phyloP scores from a whole-genome alignment of 2,329 filamentous ascomycete species.

The Penicillium sp. region DNA sequence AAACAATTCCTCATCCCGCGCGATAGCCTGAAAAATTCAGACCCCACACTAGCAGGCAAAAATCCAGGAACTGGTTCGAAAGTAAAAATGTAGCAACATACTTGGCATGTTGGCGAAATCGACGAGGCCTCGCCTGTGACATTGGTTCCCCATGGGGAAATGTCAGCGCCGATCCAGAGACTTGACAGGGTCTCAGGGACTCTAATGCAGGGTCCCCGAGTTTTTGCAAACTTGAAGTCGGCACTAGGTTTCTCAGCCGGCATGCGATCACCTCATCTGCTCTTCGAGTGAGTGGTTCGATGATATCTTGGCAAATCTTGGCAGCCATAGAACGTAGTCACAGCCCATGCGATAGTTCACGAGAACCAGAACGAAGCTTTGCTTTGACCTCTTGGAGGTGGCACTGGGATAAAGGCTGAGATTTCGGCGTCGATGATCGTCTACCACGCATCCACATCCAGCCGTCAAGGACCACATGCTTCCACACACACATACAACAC shows the following conservation, averaged over 20 bases:
- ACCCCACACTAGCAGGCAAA: background rate
- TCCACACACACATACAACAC: too few relatives aligned
- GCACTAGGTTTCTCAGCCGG: background rate
- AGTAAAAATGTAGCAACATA: constrained; percentile 24
- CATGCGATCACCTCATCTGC: constrained; percentile 21
- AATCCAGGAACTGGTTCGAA: background rate
- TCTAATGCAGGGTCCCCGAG: background rate
- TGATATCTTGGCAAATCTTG: constrained; percentile 15
- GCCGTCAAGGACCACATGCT: too few relatives aligned
- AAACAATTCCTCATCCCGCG: background rate
- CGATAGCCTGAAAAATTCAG: background rate
- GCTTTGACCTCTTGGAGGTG: constrained; percentile 9
- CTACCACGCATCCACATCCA: too few relatives aligned
- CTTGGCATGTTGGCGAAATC: constrained; percentile 32
- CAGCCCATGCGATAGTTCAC: constrained; percentile 1
- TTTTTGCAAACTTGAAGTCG: background rate
- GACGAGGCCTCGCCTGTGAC: constrained; percentile 4
- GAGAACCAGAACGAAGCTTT: constrained; percentile 6
- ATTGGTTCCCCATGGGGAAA: constrained; percentile 16
- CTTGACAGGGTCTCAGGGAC: constrained; percentile 8
- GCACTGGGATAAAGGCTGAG: too few relatives aligned
- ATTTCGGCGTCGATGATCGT: too few relatives aligned
- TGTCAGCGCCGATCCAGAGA: constrained; percentile 17
- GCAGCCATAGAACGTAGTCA: constrained; percentile 12
- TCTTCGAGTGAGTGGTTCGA: constrained; percentile 9